phyloP scores from a whole-genome alignment of 805 yeast species.

The Myxozyma mucilagina region DNA sequence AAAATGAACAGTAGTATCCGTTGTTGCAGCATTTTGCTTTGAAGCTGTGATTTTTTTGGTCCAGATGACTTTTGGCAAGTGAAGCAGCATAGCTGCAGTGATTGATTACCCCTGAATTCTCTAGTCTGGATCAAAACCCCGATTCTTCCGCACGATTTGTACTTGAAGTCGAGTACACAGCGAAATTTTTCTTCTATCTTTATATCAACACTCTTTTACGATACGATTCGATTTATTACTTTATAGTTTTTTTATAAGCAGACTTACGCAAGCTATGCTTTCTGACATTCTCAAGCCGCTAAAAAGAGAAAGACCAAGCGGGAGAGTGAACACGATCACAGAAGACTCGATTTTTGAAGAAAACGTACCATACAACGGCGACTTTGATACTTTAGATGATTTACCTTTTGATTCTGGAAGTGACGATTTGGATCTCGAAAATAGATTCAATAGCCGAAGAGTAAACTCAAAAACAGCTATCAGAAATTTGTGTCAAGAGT shows the following conservation, averaged over 20 bases:
- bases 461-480: not conserved
- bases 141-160: too few relatives aligned
- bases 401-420: too few relatives aligned
- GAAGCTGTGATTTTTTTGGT: too few relatives aligned
- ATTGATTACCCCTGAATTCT: too few relatives aligned
- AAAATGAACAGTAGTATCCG: not conserved
- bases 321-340: not conserved
- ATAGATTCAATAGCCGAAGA: not conserved
- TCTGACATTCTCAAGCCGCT: not conserved
- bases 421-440: not conserved
- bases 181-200: too few relatives aligned
- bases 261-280: not conserved
- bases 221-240: not conserved
- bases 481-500: not conserved
- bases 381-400: too few relatives aligned
- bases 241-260: not conserved
- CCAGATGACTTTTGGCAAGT: too few relatives aligned
- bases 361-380: too few relatives aligned
- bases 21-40: not conserved
- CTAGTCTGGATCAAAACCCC: too few relatives aligned
- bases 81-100: too few relatives aligned
- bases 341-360: too few relatives aligned
- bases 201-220: not conserved
- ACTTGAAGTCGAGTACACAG: too few relatives aligned
- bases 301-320: not conserved